phyloP scores from a whole-genome alignment of 1,284 basidiomycete species.

The Cutaneotrichosporon arboriforme region DNA sequence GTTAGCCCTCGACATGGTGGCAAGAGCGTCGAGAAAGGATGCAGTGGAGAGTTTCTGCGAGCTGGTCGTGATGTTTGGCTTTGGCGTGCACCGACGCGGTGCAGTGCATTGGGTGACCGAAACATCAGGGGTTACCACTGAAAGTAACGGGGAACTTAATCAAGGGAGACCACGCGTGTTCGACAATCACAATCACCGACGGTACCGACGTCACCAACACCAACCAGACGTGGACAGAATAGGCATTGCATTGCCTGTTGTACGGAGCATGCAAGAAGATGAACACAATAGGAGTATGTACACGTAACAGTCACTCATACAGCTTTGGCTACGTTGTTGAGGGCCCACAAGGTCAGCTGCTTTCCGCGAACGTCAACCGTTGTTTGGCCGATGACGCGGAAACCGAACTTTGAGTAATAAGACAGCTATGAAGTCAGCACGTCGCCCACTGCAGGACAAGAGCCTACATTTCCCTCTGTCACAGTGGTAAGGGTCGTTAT shows the following conservation, averaged over 20 bases:
- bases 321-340: not conserved
- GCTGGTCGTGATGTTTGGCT: too few species aligned
- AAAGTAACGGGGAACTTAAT: too few species aligned
- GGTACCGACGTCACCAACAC: too few species aligned
- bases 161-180: too few species aligned
- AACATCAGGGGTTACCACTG: too few species aligned
- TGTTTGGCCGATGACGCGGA: not conserved
- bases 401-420: conserved; percentile 5
- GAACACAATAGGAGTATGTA: not conserved
- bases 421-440: not conserved
- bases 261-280: not conserved
- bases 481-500: conserved; percentile 1
- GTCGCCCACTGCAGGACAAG: too few species aligned
- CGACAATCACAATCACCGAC: too few species aligned
- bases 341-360: not conserved
- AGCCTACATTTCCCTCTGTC: conserved; percentile 5
- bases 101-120: too few species aligned
- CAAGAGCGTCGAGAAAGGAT: too few species aligned
- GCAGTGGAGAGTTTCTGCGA: too few species aligned
- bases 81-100: too few species aligned
- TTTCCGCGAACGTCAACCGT: not conserved
- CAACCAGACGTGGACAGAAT: too few species aligned
- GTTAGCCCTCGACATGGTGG: conserved; percentile 11
- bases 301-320: not conserved
- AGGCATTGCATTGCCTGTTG: not conserved